Conservation (phyloP, 495 filamentous ascomycete genomes). For the Talaromyces stipitatus region DNA sequence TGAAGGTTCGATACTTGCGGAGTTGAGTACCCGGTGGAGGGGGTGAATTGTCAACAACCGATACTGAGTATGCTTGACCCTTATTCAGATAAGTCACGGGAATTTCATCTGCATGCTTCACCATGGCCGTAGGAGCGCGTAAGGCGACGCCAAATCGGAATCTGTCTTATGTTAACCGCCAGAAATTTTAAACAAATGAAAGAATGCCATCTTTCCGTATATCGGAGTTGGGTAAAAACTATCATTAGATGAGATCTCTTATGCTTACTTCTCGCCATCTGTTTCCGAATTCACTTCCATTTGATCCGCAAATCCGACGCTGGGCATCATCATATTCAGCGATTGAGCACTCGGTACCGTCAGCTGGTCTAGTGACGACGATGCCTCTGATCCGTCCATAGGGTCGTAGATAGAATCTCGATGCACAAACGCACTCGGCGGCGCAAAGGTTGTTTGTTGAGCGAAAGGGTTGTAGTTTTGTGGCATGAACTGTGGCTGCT, state of each 20-base stretch:
- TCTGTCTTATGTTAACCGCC: slow-evolving; percentile 39
- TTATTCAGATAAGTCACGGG: slow-evolving; percentile 97
- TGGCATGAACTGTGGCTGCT: slow-evolving; percentile 50
- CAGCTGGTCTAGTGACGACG: slow-evolving; percentile 46
- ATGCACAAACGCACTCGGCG: slow-evolving; percentile 73
- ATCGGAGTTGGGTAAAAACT: slow-evolving; percentile 1
- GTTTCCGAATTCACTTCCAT: slow-evolving; percentile 16
- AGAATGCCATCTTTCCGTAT: slow-evolving; percentile 16
- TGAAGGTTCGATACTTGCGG: slow-evolving; percentile 69
- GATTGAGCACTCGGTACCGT: slow-evolving; percentile 28
- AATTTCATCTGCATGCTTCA: slow-evolving; percentile 77
- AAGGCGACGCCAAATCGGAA: slow-evolving; percentile 88
- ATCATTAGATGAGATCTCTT: slow-evolving; percentile 28
- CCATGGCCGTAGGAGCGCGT: slow-evolving; percentile 95
- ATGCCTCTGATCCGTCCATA: slow-evolving; percentile 60
- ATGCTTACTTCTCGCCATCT: slow-evolving; percentile 44
- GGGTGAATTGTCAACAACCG: slow-evolving; percentile 58
- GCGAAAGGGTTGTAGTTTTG: slow-evolving; percentile 71
- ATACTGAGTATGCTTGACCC: slow-evolving; percentile 81
- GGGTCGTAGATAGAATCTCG: slow-evolving; percentile 69
- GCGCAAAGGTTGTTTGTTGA: slow-evolving; percentile 60
- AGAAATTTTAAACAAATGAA: background rate
- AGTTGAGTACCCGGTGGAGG: slow-evolving; percentile 36
- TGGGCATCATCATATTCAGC: slow-evolving; percentile 19
- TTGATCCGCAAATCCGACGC: slow-evolving; percentile 17